Evolutionary conservation across 148 eudicot genomes (phyloP), one percentile per base, ranked within the genome.

Genomic region (Gaultheria prostrata): DNA sequence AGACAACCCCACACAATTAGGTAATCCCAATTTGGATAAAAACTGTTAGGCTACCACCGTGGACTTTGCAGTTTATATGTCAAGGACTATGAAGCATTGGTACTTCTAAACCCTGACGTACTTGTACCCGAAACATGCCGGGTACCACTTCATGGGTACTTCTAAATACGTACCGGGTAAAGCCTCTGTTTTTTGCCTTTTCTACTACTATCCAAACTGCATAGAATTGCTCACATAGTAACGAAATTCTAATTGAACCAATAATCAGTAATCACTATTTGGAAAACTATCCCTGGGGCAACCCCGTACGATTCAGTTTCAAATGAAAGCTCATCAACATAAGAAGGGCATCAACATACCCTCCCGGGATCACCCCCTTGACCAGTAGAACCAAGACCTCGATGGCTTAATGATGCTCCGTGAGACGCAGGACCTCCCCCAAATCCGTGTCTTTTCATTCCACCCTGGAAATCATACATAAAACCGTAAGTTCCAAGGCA

Each of bases 381-480:
- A 67, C 72, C 72, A 67, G 7, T 28, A 67, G 39, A 28, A 67
- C 72, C 72, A 67, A 67, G 72, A 67, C 72, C 39, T 67, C 72
- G 72, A 67, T 67, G 72, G 17, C 18, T 28, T 67, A 67, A 67
- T 13, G 72, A 67, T 12, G 35, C 35, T 28, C 72, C 72, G 18
- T 67, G 72, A 67, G 72, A 67, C 13, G 72, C 72, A 67, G 72
- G 6, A 28, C 13, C 12, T 1, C 72, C 72, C 72, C 5, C 13
- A 1, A 67, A 3, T 28, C 72, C 72, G 1, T 13, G 15, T 67
- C 72, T 67, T 67, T 67, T 67, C 72, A 67, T 67, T 15, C 33
- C 72, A 5, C 72, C 72, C 72, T 67, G 39, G 72, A 67, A 28
- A 14, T 28, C 30, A 67, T 67, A 67, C 39, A 28, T 4, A 67